phyloP scores from a whole-genome alignment of 805 yeast species.

The Saccharomycopsis sp. region DNA sequence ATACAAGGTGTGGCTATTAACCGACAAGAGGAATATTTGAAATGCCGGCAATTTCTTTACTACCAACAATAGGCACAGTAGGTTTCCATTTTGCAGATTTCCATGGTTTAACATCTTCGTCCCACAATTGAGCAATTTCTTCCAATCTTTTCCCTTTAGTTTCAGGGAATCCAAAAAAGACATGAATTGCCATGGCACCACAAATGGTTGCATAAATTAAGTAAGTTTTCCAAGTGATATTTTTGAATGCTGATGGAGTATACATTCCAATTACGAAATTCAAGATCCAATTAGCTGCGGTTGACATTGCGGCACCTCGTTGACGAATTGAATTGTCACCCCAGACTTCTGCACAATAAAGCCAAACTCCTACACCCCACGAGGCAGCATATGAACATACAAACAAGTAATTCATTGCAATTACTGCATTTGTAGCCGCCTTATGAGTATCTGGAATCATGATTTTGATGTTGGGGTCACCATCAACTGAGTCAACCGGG shows the following conservation, averaged over 20 bases:
- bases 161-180: constrained; percentile 63
- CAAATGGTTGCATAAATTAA: constrained; percentile 49
- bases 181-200: constrained; percentile 38
- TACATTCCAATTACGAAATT: constrained; percentile 65
- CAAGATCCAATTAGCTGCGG: constrained; percentile 64
- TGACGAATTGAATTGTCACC: constrained; percentile 65
- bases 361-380: constrained; percentile 54
- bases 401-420: constrained; percentile 48
- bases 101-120: constrained; percentile 26
- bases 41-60: too few relatives aligned
- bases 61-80: constrained; percentile 22
- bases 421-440: constrained; percentile 36
- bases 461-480: constrained; percentile 33
- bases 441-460: constrained; percentile 31
- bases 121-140: constrained; percentile 44
- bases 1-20: too few relatives aligned
- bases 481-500: constrained; percentile 26
- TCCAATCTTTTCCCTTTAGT: constrained; percentile 69
- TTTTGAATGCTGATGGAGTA: constrained; percentile 48
- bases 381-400: constrained; percentile 50
- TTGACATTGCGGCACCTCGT: constrained; percentile 53
- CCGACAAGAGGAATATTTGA: too few relatives aligned
- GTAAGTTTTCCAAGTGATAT: constrained; percentile 54
- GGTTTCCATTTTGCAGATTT: constrained; percentile 24
- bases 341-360: constrained; percentile 60